phyloP scores from a whole-genome alignment of 108 stramenopile species.

The Nitzschia inconspicua region DNA sequence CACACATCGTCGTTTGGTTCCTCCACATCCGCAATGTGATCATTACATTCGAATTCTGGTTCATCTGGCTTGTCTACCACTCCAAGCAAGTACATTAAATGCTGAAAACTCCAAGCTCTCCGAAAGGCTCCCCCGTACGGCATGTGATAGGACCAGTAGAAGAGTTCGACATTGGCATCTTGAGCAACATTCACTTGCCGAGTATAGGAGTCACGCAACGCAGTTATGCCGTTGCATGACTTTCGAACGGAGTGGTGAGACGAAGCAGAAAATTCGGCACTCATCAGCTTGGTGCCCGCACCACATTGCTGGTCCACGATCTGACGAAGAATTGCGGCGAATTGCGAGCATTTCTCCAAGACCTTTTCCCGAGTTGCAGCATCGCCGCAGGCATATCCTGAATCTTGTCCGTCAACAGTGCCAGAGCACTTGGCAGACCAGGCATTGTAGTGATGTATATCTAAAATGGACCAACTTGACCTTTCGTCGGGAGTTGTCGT shows the following conservation, averaged over 20 bases:
- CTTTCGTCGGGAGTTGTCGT: slow-evolving; percentile 60
- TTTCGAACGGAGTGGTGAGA: slow-evolving; percentile 67
- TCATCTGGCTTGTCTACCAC: slow-evolving; percentile 55
- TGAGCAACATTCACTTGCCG: slow-evolving; percentile 46
- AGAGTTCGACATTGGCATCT: slow-evolving; percentile 59
- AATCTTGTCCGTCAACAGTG: slow-evolving; percentile 52
- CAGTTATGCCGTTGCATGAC: slow-evolving; percentile 61
- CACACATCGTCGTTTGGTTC: slow-evolving; percentile 8
- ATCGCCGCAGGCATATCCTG: slow-evolving; percentile 56
- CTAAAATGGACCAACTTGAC: slow-evolving; percentile 58
- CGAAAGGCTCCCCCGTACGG: slow-evolving; percentile 76
- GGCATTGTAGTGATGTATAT: slow-evolving; percentile 79
- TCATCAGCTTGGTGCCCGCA: slow-evolving; percentile 45
- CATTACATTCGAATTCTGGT: slow-evolving; percentile 24
- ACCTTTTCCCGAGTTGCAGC: slow-evolving; percentile 19
- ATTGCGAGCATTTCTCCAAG: slow-evolving; percentile 42
- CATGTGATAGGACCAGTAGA: slow-evolving; percentile 76
- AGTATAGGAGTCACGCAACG: slow-evolving; percentile 43
- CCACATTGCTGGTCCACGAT: slow-evolving; percentile 47
- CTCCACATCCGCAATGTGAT: neutral
- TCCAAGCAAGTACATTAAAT: slow-evolving; percentile 60
- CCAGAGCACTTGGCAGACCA: slow-evolving; percentile 64
- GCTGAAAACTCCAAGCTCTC: slow-evolving; percentile 67
- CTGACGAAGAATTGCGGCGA: slow-evolving; percentile 51
- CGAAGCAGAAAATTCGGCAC: slow-evolving; percentile 71